Evolutionary conservation across 352 stramenopile species (phyloP), one percentile per base, ranked within the genome.

Genomic region (Blastocystis sp.): DNA sequence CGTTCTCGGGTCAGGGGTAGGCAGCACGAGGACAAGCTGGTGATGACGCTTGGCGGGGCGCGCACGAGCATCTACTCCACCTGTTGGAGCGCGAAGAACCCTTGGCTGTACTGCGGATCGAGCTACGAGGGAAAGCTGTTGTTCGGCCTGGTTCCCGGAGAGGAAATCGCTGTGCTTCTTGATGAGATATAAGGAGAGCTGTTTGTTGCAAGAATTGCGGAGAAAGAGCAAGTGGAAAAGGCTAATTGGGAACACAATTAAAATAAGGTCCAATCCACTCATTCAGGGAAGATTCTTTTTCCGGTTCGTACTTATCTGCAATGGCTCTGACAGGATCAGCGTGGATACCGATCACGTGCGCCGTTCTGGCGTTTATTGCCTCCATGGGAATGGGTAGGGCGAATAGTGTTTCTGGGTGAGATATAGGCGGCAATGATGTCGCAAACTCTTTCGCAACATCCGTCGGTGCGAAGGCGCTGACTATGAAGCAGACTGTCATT

Each of bases 401-500:
- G 28, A 17, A 65, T 19, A 62, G 48, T 2, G 21, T 23, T n/a
- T 48, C 1, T n/a, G 38, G 11, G 48, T 43, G 11, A 23, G 23
- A 34, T 62, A 62, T 92, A 80, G 93, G 93, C 65, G 93, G 91
- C 2, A 95, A 96, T 90, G 93, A 95, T 91, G 93, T 93, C 45
- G 93, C 92, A 23, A 96, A 95, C 76, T 92, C 93, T 21, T 95
- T 95, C 89, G 93, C 89, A 19, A 95, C 93, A 48, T 92, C 91
- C 0, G 92, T 96, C 34, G 90, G 93, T 74, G 91, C 91, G 41
- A 93, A 94, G 70, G 92, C 92, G 28, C 89, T 96, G 38, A 93
- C 91, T 10, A 86, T 95, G 21, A 91, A 89, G 53, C 91, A 92
- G 81, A 93, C 93, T 5, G 91, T 94, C 28, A 34, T 95, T 14